Conservation (phyloP, 169 alveolate species). For the Toxoplasma gondii region DNA sequence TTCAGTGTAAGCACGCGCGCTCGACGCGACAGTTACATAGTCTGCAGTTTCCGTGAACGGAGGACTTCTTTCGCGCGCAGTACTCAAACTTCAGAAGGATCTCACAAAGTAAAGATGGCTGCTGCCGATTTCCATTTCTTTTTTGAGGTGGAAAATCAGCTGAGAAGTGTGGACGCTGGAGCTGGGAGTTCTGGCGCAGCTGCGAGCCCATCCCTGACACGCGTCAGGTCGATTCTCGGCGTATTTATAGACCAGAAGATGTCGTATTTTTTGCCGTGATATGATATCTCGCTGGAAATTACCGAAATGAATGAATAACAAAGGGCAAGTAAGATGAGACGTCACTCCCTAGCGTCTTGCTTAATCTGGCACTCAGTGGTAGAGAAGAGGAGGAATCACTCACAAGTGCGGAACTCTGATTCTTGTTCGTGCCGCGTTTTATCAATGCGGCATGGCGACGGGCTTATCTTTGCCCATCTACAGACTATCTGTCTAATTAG, state of each 20-base stretch:
- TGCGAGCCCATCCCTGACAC: not conserved
- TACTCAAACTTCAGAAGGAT: too few species aligned
- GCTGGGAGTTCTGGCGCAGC: not conserved
- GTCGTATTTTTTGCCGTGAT: not conserved
- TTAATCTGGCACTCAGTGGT: too few species aligned
- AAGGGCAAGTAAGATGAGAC: not conserved
- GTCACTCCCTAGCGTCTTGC: too few species aligned
- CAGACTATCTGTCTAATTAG: too few species aligned
- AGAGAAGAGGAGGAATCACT: too few species aligned
- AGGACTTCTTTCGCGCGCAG: not conserved
- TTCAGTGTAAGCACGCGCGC: not conserved
- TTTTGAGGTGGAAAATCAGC: not conserved
- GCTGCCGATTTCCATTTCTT: not conserved
- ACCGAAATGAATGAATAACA: not conserved
- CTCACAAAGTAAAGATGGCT: too few species aligned
- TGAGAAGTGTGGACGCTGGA: not conserved
- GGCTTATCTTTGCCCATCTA: too few species aligned
- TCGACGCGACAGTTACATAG: not conserved
- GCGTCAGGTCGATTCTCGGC: not conserved
- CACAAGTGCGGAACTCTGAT: too few species aligned
- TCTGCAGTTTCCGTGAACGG: not conserved
- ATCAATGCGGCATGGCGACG: too few species aligned
- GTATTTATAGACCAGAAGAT: conserved; percentile 7
- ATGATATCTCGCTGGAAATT: not conserved
- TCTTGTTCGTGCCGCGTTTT: too few species aligned